These are phyloP conservation scores for Porcisia hertigi DNA, from an alignment of 208 protist species.

Conservation along the genomic window DNA sequence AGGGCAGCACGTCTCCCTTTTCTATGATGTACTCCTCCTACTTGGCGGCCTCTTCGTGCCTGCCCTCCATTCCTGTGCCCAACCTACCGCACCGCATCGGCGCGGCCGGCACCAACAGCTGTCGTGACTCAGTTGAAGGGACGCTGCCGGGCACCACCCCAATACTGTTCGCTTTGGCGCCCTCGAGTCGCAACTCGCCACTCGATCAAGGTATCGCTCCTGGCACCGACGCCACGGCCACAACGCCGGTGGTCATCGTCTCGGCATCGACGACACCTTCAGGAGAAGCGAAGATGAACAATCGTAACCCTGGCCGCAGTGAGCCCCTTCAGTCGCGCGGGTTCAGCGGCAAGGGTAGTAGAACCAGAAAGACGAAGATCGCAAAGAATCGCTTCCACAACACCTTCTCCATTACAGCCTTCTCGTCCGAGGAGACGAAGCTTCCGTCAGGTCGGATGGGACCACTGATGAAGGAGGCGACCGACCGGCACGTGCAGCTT, in stretches of 20 bases:
- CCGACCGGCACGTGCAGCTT: constrained; percentile 14
- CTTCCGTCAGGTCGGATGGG: constrained; percentile 15
- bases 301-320: background rate
- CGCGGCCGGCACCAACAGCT: background rate
- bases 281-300: background rate
- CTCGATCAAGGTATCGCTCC: background rate
- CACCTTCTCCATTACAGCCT: constrained; percentile 12
- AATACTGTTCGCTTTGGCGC: background rate
- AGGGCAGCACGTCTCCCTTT: constrained; percentile 28
- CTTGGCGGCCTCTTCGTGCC: background rate
- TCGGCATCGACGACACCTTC: no score
- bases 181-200: background rate
- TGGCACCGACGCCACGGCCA: background rate
- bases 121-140: background rate
- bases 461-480: constrained; percentile 19
- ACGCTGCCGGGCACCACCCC: background rate
- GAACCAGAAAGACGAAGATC: background rate
- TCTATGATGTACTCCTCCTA: constrained; percentile 12
- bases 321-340: background rate
- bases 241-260: no score
- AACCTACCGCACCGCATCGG: background rate
- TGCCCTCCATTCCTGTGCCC: background rate
- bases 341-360: background rate
- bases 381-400: background rate
- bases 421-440: constrained; percentile 25